Conservation (phyloP, 176 grass and related monocot species). For the Elymus sibiricus region DNA sequence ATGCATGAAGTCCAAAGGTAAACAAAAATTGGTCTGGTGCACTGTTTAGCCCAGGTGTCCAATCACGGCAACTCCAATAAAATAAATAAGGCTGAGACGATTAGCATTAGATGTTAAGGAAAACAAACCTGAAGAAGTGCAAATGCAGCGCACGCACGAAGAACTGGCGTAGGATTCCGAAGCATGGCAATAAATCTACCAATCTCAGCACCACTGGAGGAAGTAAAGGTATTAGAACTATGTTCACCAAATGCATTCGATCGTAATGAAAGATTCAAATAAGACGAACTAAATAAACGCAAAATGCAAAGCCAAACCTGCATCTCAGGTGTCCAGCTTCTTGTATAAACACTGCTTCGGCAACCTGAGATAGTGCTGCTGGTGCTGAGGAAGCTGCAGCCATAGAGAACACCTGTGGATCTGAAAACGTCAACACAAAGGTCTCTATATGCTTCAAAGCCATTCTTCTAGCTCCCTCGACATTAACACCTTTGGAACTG, state of each 20-base stretch:
- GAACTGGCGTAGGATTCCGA: constrained; percentile 75
- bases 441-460: constrained; percentile 95
- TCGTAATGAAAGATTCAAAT: not conserved
- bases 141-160: constrained; percentile 98
- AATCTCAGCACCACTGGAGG: constrained; percentile 77
- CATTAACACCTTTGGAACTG: constrained; percentile 70
- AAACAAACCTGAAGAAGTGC: constrained; percentile 96
- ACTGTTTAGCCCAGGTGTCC: not conserved
- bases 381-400: constrained; percentile 72
- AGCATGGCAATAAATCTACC: constrained; percentile 96
- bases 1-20: constrained; percentile 6
- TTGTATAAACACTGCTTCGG: constrained; percentile 81
- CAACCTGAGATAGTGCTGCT: constrained; percentile 67
- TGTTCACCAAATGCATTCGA: constrained; percentile 20
- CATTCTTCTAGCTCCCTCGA: constrained; percentile 96
- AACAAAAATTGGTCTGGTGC: not conserved
- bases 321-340: constrained; percentile 99
- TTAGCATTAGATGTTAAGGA: constrained; percentile 8
- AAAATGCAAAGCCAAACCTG: constrained; percentile 58
- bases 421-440: constrained; percentile 84
- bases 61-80: not conserved
- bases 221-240: constrained; percentile 31
- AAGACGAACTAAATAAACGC: constrained; percentile 9
- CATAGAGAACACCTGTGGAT: constrained; percentile 75
- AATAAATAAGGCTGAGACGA: constrained; percentile 1